Percentiles rank a stretch among this genome's conserved stretches.
Evolutionary conservation across 1,284 basidiomycete genomes (phyloP).

Genomic region (Irpex rosettiformis): DNA sequence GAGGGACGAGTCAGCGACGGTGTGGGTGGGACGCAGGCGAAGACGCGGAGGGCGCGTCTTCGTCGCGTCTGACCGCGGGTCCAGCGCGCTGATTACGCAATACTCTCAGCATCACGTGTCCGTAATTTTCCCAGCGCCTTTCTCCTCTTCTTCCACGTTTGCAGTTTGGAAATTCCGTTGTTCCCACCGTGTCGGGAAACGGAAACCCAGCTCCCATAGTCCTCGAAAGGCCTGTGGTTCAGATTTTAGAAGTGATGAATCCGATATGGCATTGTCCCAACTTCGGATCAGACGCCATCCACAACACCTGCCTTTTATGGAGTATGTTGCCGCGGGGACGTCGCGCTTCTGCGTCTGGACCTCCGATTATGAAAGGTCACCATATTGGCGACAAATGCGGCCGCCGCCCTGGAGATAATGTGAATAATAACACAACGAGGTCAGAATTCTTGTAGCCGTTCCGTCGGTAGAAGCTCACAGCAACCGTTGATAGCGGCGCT

Average conservation of each 20-base stretch:
- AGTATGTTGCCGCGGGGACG: background rate
- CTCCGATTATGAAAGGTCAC: background rate
- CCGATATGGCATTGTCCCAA: slow-evolving; percentile 7
- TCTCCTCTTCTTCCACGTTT: background rate
- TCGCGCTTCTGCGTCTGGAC: background rate
- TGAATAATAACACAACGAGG: background rate
- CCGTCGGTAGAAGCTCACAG: background rate
- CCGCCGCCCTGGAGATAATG: background rate
- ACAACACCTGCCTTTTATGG: slow-evolving; percentile 6
- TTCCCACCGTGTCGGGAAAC: background rate
- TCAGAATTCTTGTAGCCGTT: background rate
- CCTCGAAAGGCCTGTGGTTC: background rate
- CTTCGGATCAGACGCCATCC: slow-evolving; percentile 7
- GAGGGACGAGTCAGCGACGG: slow-evolving; percentile 1
- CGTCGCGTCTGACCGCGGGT: slow-evolving; percentile 11
- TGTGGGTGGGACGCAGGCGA: slow-evolving; percentile 5
- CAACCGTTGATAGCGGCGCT: background rate
- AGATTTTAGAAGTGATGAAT: background rate
- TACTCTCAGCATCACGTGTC: slow-evolving; percentile 12
- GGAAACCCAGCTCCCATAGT: background rate
- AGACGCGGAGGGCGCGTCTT: slow-evolving; percentile 13
- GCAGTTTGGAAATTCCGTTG: background rate
- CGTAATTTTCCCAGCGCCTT: background rate
- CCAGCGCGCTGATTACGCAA: slow-evolving; percentile 13
- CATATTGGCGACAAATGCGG: background rate